Evolutionary conservation across 441 rosid species (phyloP).

Genomic region (Sinapis alba): DNA sequence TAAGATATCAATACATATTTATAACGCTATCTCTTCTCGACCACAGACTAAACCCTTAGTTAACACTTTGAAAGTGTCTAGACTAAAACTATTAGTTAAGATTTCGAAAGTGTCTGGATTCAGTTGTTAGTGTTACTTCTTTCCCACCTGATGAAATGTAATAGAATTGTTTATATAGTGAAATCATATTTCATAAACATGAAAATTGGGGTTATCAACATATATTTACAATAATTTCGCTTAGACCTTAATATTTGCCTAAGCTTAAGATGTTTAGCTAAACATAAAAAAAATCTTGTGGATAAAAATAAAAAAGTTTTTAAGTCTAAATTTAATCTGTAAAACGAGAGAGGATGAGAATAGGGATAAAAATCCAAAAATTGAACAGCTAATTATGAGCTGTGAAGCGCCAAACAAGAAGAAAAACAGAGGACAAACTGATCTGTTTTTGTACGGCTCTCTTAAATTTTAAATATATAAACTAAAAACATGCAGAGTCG

Average conservation of each 20-base stretch:
- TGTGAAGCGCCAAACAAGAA: slow-evolving; percentile 35
- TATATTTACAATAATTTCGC: background rate
- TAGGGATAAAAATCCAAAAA: slow-evolving; percentile 7
- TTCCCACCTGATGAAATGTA: background rate
- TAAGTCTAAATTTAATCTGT: slow-evolving; percentile 14
- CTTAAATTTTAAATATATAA: background rate
- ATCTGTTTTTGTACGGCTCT: slow-evolving; percentile 43
- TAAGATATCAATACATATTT: background rate
- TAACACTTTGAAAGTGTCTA: background rate
- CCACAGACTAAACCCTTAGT: background rate
- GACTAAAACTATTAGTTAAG: background rate
- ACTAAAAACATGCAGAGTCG: slow-evolving; percentile 26
- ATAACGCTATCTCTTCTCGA: background rate
- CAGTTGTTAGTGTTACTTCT: background rate
- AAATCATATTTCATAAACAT: background rate
- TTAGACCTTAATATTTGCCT: background rate
- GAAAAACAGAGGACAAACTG: slow-evolving; percentile 26
- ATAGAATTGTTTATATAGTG: background rate
- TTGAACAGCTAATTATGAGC: slow-evolving; percentile 31
- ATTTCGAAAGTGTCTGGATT: background rate
- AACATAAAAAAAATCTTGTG: background rate
- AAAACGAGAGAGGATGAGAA: background rate
- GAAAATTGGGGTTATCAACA: background rate
- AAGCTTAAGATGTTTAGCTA: background rate
- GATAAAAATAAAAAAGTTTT: background rate